A percentile compares a stretch with the other conserved stretches of the same genome.
phyloP scores from a whole-genome alignment of 2,329 filamentous ascomycete genomes.

The Xylaria sp. region DNA sequence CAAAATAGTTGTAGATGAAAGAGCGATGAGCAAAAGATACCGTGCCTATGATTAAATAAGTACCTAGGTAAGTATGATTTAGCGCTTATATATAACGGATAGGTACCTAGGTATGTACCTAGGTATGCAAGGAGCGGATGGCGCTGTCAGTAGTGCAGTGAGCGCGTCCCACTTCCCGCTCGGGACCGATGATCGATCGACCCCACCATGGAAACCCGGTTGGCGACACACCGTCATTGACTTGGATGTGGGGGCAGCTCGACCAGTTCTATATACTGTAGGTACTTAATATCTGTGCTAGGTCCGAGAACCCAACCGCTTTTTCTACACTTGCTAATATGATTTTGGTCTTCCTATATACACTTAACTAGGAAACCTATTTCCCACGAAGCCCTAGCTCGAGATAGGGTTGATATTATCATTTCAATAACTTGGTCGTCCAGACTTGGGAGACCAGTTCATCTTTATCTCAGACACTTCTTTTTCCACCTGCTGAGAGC shows the following conservation, averaged over 20 bases:
- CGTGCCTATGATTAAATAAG: no score
- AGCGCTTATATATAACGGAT: no score
- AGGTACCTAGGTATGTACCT: no score
- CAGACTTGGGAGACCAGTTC: not conserved
- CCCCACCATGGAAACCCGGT: not conserved
- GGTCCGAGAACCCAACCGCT: not conserved
- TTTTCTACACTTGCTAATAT: not conserved
- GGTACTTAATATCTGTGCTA: no score
- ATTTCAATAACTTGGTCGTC: not conserved
- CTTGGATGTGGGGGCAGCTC: not conserved
- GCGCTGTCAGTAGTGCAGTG: not conserved
- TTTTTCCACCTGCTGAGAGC: not conserved
- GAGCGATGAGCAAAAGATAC: no score
- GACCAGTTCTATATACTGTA: no score
- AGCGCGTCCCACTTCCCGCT: not conserved
- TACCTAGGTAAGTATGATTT: no score
- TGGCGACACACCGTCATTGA: conserved; percentile 19
- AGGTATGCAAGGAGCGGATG: no score
- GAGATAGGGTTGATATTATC: not conserved
- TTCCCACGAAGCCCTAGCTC: not conserved
- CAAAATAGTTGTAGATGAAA: no score
- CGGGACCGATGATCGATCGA: conserved; percentile 16
- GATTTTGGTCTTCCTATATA: not conserved
- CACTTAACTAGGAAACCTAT: not conserved
- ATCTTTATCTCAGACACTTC: not conserved